Conservation (phyloP, 768 basidiomycete species). For the Russula sp. region DNA sequence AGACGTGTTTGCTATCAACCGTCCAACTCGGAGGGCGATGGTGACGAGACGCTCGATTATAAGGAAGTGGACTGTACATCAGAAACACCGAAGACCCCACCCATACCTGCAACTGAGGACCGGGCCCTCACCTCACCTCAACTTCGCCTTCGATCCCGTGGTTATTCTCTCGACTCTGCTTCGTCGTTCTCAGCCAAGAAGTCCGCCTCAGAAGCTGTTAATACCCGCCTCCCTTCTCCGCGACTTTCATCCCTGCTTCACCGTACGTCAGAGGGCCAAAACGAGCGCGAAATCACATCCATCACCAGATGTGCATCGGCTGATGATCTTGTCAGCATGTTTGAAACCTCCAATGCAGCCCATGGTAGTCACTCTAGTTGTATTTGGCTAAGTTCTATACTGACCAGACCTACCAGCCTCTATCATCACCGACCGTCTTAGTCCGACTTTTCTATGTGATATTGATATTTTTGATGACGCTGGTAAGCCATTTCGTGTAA, state of each 20-base stretch:
- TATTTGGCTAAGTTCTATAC: neutral
- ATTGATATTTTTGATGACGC: neutral
- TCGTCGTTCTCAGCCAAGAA: neutral
- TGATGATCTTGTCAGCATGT: constrained; percentile 1
- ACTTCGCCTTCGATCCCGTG: neutral
- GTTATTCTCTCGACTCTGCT: neutral
- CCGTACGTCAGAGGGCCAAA: neutral
- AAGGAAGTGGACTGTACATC: constrained; percentile 12
- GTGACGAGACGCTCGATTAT: constrained; percentile 16
- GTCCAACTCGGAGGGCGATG: neutral
- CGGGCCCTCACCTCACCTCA: too few species aligned
- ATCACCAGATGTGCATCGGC: constrained; percentile 5
- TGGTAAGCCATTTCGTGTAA: neutral
- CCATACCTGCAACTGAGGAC: neutral
- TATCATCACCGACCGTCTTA: neutral
- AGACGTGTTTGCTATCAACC: neutral
- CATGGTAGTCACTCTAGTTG: constrained; percentile 1
- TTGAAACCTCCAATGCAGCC: neutral
- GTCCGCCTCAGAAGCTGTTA: neutral
- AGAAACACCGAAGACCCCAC: neutral
- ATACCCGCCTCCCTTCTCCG: neutral
- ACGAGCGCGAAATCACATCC: neutral
- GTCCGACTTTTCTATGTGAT: neutral
- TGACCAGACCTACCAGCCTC: constrained; percentile 8
- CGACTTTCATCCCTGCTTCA: too few species aligned